Evolutionary conservation across 2,329 filamentous ascomycete species (phyloP), one percentile per base, ranked within the genome.

Genomic region (Neophaeococcomyces aloes): DNA sequence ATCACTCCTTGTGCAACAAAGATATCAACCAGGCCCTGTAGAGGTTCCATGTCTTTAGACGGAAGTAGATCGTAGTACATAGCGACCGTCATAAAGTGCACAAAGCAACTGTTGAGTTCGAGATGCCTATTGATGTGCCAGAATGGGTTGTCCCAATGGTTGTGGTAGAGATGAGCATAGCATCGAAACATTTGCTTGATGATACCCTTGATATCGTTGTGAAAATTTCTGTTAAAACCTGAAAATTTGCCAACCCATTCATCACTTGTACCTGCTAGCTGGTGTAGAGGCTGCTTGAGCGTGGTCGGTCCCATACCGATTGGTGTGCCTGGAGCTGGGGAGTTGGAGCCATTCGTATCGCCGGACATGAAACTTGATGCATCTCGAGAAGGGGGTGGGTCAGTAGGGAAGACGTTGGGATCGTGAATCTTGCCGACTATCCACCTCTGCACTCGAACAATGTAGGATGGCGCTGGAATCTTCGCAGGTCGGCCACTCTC

Each of bases 161-260:
- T 86, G 76, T 94, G 95, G 71, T 98, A 98, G 48, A 98, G 79
- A 65, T 98, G 91, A 37, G 91, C 83, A 60, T 98, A 98, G 55
- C 95, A 89, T 47, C 91, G 84, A 73, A 98, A 96, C 83, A 98
- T 96, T 67, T 95, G 91, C 57, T 88, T 83, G 70, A 95, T 89
- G 58, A 95, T 91, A 53, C 82, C 82, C 70, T 93, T 87, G 70
- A 89, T 91, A 55, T 94, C 87, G 49, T 82, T 78, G 56, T 89
- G 74, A 63, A 95, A 96, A 53, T 86, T 84, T 51, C 83, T 78
- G 2, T 91, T 91, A 64, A 98, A 98, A 3, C 89, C 89, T 48
- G 85, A 91, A 36, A 84, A 78, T 68, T 93, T 94, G 57, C 91
- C 91, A 45, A 94, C 74, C 85, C 87, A 96, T 48, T 77, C 69